Base-by-base conservation (phyloP, 495 filamentous ascomycete species). In the Aspergillus biplanus region DNA sequence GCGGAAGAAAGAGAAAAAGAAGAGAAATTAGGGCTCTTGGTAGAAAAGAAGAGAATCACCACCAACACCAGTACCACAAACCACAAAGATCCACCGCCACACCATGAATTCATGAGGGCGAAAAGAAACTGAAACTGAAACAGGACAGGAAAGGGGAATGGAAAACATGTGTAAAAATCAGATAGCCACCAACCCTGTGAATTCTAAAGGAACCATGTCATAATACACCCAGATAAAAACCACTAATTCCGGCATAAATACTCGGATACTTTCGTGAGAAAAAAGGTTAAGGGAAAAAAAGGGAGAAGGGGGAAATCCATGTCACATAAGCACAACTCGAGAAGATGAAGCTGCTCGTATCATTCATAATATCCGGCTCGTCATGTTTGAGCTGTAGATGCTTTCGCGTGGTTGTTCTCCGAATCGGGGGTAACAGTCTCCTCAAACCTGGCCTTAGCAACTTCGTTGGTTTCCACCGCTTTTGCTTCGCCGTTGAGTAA, bases 351-450 rank as follows among this genome's bases (percentile, higher is more conserved):
- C 11, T 12, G 39, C 11, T n/a, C 47, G 27, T 31, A n/a, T 31
- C 7, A 16, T 32, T 47, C 15, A 42, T 16, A 32, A 9, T 1
- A 15, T 46, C 13, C 21, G 12, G 21, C 31, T 34, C 44, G 33
- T 46, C 37, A 55, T 39, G 16, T 61, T 56, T 53, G 50, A 59
- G 46, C 52, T 33, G 58, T 50, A 60, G 50, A 50, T 27, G 31
- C 35, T 48, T 58, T 27, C 59, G 15, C 49, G 31, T 21, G 12
- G 39, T 44, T 61, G 7, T 33, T 46, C 44, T 62, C 56, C n/a
- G 44, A 39, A 8, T 13, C 54, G 5, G 12, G 32, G 21, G 35
- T 56, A n/a, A 42, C 9, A 1, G 27, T 9, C 52, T 59, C 42
- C n/a, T 4, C 21, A n/a, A 63, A 48, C 21, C 3, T 42, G 34